Conservation (phyloP, 129 eudicot species). For the Flaveria linearis region DNA sequence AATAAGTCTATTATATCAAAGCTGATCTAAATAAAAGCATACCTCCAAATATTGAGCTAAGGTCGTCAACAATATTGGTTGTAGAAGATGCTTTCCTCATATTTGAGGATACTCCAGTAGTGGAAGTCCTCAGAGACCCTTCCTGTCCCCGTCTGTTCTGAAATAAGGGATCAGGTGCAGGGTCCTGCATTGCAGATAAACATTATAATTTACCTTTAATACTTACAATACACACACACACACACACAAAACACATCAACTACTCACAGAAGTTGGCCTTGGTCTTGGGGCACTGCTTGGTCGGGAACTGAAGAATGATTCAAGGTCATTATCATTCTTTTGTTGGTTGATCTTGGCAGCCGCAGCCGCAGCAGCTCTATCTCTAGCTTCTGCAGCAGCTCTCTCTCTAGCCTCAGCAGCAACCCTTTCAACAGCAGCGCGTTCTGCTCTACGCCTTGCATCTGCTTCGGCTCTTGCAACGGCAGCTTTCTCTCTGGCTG, state of each 20-base stretch:
- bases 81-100: constrained; percentile 87
- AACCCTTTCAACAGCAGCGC: constrained; percentile 74
- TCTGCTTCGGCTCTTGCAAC: constrained; percentile 71
- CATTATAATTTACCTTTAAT: neutral
- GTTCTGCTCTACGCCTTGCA: constrained; percentile 75
- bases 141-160: constrained; percentile 71
- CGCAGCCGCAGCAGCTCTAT: constrained; percentile 59
- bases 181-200: constrained; percentile 29
- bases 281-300: constrained; percentile 93
- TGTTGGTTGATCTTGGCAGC: constrained; percentile 80
- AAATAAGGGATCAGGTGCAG: constrained; percentile 47
- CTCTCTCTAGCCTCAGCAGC: constrained; percentile 82
- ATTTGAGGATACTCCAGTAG: constrained; percentile 59
- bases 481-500: constrained; percentile 68
- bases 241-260: constrained; percentile 8
- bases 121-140: constrained; percentile 52
- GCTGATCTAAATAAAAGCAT: constrained; percentile 9
- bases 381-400: constrained; percentile 80
- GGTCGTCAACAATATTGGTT: constrained; percentile 82
- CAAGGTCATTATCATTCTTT: constrained; percentile 88
- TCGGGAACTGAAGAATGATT: constrained; percentile 78
- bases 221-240: neutral
- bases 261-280: constrained; percentile 76
- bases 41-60: constrained; percentile 97
- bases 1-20: constrained; percentile 14